Evolutionary conservation across 768 basidiomycete genomes (phyloP).

Genomic region (Termitomyces bulborhizus): DNA sequence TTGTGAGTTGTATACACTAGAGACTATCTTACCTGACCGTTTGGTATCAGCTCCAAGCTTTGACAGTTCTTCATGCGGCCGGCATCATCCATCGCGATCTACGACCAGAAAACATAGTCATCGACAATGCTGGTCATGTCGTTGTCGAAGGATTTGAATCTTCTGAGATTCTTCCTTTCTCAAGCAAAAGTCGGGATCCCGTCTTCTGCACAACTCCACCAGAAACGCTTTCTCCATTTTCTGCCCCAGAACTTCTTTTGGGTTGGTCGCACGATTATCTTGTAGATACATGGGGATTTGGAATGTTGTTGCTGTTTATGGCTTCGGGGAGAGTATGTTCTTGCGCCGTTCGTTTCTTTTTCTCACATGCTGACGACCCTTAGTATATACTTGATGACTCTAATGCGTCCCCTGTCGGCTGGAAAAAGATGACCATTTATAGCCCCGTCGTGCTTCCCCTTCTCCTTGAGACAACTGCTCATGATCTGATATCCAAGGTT

Average conservation of each 20-base stretch:
- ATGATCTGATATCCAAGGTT: constrained; percentile 43
- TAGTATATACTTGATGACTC: constrained; percentile 4
- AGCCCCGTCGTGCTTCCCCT: constrained; percentile 22
- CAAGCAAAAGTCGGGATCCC: constrained; percentile 18
- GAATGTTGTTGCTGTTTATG: constrained; percentile 45
- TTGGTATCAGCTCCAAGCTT: constrained; percentile 29
- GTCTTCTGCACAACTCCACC: constrained; percentile 39
- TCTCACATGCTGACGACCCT: not conserved
- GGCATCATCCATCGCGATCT: constrained; percentile 44
- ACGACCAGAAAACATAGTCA: constrained; percentile 36
- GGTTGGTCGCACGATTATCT: constrained; percentile 47
- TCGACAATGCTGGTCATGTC: constrained; percentile 40
- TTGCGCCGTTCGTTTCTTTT: not conserved
- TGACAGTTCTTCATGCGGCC: constrained; percentile 35
- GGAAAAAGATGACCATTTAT: constrained; percentile 28
- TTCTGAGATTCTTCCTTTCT: constrained; percentile 33
- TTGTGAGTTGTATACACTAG: constrained; percentile 26
- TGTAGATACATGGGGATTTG: constrained; percentile 59
- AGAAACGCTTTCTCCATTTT: constrained; percentile 21
- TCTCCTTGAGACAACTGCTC: constrained; percentile 24
- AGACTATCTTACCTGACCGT: not conserved
- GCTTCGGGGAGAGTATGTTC: constrained; percentile 36
- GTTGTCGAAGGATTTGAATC: constrained; percentile 36
- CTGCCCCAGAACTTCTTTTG: constrained; percentile 48
- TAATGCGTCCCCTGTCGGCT: constrained; percentile 17